Base-by-base conservation (phyloP, 164 flowering plant species). In the Stephania yunnanensis region DNA sequence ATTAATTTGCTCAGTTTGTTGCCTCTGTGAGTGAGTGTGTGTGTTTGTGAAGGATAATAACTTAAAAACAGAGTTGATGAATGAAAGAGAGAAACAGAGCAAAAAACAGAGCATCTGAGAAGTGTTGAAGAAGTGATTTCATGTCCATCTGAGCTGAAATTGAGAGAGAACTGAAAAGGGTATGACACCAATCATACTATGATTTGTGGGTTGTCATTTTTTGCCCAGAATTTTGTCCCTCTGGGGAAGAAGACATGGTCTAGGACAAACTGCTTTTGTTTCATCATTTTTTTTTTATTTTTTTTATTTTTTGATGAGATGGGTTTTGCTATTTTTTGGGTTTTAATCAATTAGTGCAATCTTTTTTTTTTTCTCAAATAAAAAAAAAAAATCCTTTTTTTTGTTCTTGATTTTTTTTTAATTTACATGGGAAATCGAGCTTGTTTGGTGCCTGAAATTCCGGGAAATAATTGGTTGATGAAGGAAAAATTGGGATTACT, bases 401-500 rank as follows among this genome's bases (percentile, higher is more conserved):
- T 11, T 11, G 6, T 46, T 70, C 30, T 70, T 20, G 30, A 70
- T 73, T 65, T 50, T 44, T 45, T 44, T 45, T 55, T 25, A 17
- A 61, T 50, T 71, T 66, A 4, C 48, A 25, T 71, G 64, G 58
- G 36, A 52, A 29, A 30, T 50, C 63, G 75, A 73, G 71, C 77
- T 68, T 53, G 65, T 69, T 50, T 75, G 72, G 50, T 20, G 77
- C 66, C 77, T 75, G 72, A 69, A 31, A 17, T 75, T 72, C 68
- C 52, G 77, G 71, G 25, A n/a, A 75, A 68, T 6, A 42, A 42
- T 5, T 13, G n/a, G 44, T 74, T 13, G 22, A 48, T 48, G 10
- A 31, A 68, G 71, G 42, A 48, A 74, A 70, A 67, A 65, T 44
- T 63, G 77, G 53, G 69, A 75, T 68, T 31, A 68, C 29, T 75